Evolutionary conservation across 2,329 filamentous ascomycete species (phyloP).

Genomic region (Cadophora sp.): DNA sequence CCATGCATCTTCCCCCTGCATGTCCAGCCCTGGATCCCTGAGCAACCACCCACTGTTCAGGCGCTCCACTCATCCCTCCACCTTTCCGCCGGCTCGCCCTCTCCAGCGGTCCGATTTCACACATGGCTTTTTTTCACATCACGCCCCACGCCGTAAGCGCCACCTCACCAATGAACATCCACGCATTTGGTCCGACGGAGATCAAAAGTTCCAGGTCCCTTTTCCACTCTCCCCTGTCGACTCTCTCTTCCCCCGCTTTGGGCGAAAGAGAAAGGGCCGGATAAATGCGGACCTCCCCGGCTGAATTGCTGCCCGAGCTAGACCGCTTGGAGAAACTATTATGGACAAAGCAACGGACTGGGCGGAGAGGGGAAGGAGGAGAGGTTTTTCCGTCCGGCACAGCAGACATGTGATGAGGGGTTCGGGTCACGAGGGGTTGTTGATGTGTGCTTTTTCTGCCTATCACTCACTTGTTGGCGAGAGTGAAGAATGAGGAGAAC

Average conservation of each 20-base stretch:
- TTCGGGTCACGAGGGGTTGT: neutral
- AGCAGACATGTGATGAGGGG: conserved; percentile 9
- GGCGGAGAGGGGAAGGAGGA: neutral
- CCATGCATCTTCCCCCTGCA: conserved; percentile 8
- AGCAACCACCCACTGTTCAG: neutral
- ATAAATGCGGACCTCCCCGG: conserved; percentile 4
- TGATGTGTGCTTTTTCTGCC: neutral
- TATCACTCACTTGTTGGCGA: conserved; percentile 1
- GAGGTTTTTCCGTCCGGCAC: neutral
- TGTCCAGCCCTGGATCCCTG: neutral
- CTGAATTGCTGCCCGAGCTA: conserved; percentile 13
- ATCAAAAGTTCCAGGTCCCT: conserved; percentile 1
- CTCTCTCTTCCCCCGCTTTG: conserved; percentile 1
- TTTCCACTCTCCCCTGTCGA: neutral
- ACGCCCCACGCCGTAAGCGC: neutral
- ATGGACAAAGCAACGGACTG: neutral
- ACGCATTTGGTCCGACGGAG: neutral
- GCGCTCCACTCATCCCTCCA: neutral
- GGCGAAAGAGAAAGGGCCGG: conserved; percentile 11
- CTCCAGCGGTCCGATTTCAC: conserved; percentile 10
- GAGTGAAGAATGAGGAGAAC: neutral
- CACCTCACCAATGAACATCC: neutral
- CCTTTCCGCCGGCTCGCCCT: neutral
- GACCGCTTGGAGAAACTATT: neutral
- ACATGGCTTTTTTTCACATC: conserved; percentile 4